Conservation (phyloP, 1,284 basidiomycete species). For the Thecaphora frezii region DNA sequence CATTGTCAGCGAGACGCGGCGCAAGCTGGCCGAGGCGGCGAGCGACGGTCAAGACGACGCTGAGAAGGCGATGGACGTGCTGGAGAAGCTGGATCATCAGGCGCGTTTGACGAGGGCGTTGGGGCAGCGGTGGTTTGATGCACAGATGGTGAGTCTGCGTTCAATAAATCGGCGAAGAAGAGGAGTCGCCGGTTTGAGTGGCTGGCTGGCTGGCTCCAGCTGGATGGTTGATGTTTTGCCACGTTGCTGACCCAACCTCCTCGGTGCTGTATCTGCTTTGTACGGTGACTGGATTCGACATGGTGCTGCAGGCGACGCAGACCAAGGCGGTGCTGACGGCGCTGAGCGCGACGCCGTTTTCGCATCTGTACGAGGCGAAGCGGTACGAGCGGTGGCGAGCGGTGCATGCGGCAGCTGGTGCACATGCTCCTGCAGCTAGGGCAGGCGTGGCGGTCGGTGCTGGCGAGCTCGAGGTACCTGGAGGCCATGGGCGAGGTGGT, state of each 20-base stretch:
- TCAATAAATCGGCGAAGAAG: too few relatives aligned
- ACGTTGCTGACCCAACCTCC: too few relatives aligned
- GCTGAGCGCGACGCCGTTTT: conserved; percentile 62
- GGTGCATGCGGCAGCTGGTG: conserved; percentile 69
- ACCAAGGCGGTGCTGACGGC: conserved; percentile 62
- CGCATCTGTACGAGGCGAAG: conserved; percentile 65
- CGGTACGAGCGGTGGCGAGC: conserved; percentile 76
- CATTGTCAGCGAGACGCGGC: conserved; percentile 57
- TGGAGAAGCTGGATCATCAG: conserved; percentile 26
- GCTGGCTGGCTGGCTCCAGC: too few relatives aligned
- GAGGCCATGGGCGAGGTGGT: conserved; percentile 70
- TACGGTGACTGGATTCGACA: too few relatives aligned
- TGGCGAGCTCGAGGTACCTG: conserved; percentile 45
- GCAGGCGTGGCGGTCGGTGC: conserved; percentile 72
- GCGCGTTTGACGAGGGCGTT: conserved; percentile 29
- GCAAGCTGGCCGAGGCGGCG: conserved; percentile 10
- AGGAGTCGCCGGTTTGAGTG: too few relatives aligned
- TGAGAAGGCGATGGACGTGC: conserved; percentile 12
- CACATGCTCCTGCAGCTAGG: conserved; percentile 70
- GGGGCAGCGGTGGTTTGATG: conserved; percentile 39
- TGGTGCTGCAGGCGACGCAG: conserved; percentile 55
- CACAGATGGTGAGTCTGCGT: conserved; percentile 30
- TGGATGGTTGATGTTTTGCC: too few relatives aligned
- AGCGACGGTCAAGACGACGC: too few relatives aligned
- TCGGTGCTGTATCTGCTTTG: too few relatives aligned